Evolutionary conservation across 495 filamentous ascomycete genomes (phyloP).

Genomic region (Glarea lozoyensis): DNA sequence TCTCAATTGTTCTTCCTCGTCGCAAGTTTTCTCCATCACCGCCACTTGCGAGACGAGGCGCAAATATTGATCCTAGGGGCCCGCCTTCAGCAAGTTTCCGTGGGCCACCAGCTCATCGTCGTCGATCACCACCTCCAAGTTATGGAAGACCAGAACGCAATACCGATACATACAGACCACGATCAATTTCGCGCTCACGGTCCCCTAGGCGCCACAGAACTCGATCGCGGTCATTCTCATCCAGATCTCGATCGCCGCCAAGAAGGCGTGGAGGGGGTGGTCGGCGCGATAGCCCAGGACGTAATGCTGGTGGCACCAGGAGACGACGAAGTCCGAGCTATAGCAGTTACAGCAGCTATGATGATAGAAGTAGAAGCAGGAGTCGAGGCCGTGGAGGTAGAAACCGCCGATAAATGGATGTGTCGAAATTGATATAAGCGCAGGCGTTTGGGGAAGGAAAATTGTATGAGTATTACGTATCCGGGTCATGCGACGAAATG

Average conservation of each 20-base stretch:
- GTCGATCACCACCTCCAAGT: constrained; percentile 29
- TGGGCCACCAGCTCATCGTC: constrained; percentile 29
- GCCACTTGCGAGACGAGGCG: constrained; percentile 37
- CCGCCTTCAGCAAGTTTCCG: constrained; percentile 18
- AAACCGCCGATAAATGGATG: constrained; percentile 19
- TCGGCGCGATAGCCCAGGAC: constrained; percentile 29
- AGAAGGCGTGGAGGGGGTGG: constrained; percentile 29
- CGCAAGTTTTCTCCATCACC: constrained; percentile 49
- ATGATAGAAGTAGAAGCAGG: constrained; percentile 31
- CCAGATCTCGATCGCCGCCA: constrained; percentile 46
- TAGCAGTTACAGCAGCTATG: constrained; percentile 50
- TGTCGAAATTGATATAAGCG: constrained; percentile 2
- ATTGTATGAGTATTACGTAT: not conserved
- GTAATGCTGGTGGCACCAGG: constrained; percentile 26
- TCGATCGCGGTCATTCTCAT: constrained; percentile 37
- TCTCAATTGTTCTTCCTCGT: constrained; percentile 88
- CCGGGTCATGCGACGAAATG: not conserved
- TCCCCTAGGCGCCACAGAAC: constrained; percentile 32
- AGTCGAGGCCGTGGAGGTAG: constrained; percentile 27
- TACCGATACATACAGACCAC: constrained; percentile 44
- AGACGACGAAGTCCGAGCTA: constrained; percentile 52
- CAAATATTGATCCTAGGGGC: constrained; percentile 36
- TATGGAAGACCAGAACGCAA: constrained; percentile 33
- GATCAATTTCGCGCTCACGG: constrained; percentile 37
- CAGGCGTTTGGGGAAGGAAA: constrained; percentile 12